Base-by-base conservation (phyloP, 768 basidiomycete genomes). In the Leccinum olivaceopallidum region DNA sequence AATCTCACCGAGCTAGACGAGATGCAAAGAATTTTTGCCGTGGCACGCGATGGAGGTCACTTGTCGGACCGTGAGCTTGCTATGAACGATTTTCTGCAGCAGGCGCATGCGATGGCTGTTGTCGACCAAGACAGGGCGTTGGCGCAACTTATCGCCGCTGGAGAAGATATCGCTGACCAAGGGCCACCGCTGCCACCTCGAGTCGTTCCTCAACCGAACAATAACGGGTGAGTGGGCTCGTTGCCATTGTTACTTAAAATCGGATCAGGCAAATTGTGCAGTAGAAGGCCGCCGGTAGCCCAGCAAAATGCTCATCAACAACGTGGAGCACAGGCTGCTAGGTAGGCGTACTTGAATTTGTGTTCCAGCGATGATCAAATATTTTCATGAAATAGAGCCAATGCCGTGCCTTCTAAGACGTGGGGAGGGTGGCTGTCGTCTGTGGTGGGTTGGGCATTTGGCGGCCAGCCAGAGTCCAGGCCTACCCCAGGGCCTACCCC, bases 21-120 rank as follows among this genome's bases (percentile, higher is more conserved):
- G 22, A 58, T 69, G 0, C 56, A 66, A 26, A 51, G 59, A 3
- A 49, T 55, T 22, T 68, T 65, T 32, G 34, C 53, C 2, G 53
- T 61, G 52, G 5, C 39, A 9, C 52, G 32, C 32, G 16, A 14
- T 16, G 65, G 71, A 9, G 18, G 49, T 13, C 28, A 18, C 2
- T 53, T 73, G 22, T 64, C 67, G 1, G 72, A 73, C 49, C 62
- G 60, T 3, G 72, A 74, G 7, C 2, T 69, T 1, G 71, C 72
- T 2, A 65, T 73, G 58, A 63, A 60, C 20, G 56, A 71, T 39
- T 59, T 73, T 13, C 30, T 73, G 18, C 63, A 68, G 30, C 71
- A 76, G 22, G 67, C 65, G 9, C 64, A 55, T 39, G 59, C 53
- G 6, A 30, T 72, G 48, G 60, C 60, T 5, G 20, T 37, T 24